Base-by-base conservation (phyloP, 2,329 filamentous ascomycete genomes). In the Malbranchea cinnamomea region DNA sequence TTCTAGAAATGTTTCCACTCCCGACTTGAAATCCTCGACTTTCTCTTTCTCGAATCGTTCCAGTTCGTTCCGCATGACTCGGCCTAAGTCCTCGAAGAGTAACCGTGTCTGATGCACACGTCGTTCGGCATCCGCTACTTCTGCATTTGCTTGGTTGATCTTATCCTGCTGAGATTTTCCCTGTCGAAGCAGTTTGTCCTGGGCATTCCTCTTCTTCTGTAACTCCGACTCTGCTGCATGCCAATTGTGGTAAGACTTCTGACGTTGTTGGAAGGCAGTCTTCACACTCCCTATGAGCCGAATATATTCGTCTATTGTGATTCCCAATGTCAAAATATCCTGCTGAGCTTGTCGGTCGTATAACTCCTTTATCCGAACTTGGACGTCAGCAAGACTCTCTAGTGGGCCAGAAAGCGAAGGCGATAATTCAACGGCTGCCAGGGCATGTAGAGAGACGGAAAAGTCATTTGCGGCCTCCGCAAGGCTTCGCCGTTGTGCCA, bases 21-120 rank as follows among this genome's bases (percentile, higher is more conserved):
- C 87, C 38, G 80, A 89, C 65, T 98, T 98, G 57, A 98, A 98
- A 52, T 98, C 89, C 52, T 98, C 89, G 3, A 98, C 89, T 63
- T 98, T 98, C 58, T 98, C 89, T 45, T 71, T 72, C 60, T 98
- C 89, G 48, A 98, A 98, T 11, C 85, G 69, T 46, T 95, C 89
- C 41, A 98, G 65, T 55, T 98, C 89, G 20, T 67, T 68, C 36
- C 83, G 74, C 84, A 98, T 89, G 48, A 94, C 60, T 8, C 84
- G 69, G 9, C 89, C 89, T 85, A 98, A 95, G 48, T 98, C 89
- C 42, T 98, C 89, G 47, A 98, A 98, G 26, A 94, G 58, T 34
- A 95, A 59, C 31, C 85, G 66, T 1, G 84, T 80, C 53, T 93
- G 84, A 52, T 95, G 83, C 1, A 92, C 82, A 52, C 82, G 87